Evolutionary conservation across 2,329 filamentous ascomycete species (phyloP).

Genomic region (Paecilomyces fulvus): DNA sequence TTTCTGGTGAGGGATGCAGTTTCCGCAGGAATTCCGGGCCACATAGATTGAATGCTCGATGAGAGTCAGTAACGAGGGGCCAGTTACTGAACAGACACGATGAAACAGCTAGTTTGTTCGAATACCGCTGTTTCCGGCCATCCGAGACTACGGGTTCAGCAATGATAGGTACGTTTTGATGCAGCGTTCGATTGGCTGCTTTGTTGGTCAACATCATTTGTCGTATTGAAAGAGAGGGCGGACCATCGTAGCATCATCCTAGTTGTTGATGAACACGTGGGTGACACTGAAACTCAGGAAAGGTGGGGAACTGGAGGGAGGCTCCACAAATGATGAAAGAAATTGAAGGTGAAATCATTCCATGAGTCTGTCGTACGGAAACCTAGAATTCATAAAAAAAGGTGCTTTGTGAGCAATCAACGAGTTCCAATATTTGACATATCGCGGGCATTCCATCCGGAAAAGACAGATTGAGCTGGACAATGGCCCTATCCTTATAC

Average conservation of each 20-base stretch:
- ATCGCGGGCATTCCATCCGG: neutral
- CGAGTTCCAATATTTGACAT: neutral
- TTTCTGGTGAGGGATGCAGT: neutral
- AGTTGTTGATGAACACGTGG: neutral
- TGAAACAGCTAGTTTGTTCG: neutral
- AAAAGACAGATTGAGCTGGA: neutral
- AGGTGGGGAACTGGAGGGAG: neutral
- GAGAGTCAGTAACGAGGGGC: neutral
- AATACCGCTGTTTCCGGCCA: neutral
- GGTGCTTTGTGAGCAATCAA: neutral
- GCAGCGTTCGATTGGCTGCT: neutral
- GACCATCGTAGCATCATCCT: neutral
- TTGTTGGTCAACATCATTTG: neutral
- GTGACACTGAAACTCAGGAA: neutral
- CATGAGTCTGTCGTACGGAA: neutral
- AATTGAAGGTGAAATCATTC: neutral
- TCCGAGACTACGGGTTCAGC: neutral
- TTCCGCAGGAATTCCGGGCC: neutral
- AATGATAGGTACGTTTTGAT: neutral
- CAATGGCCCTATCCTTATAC: slow-evolving; percentile 1
- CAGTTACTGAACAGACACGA: neutral
- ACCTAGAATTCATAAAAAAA: neutral
- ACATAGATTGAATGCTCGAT: neutral
- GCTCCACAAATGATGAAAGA: neutral
- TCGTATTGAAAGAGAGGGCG: neutral